Evolutionary conservation across 2,329 filamentous ascomycete species (phyloP).

Genomic region (Eurotiales sp.): DNA sequence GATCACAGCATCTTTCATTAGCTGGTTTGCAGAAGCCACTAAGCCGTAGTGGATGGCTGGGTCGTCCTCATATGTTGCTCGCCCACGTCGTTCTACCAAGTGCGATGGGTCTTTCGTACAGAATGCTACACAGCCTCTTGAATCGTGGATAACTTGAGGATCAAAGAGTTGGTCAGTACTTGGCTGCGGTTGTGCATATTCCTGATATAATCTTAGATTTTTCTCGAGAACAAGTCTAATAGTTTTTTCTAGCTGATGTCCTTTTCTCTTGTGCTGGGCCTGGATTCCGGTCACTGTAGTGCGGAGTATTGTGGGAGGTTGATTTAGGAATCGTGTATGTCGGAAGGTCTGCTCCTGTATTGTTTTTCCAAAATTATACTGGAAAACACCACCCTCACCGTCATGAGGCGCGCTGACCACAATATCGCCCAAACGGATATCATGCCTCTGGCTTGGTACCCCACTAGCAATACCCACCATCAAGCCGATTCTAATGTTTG

Average conservation of each 20-base stretch:
- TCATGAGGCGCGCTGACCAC: conserved; percentile 12
- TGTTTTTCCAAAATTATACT: conserved; percentile 21
- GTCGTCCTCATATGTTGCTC: conserved; percentile 10
- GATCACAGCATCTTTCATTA: conserved; percentile 17
- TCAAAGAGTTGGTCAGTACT: conserved; percentile 11
- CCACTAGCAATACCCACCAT: conserved; percentile 46
- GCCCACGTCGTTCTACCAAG: background rate
- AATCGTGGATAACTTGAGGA: conserved; percentile 4
- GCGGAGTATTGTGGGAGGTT: conserved; percentile 17
- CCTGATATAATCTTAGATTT: conserved; percentile 13
- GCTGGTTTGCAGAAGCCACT: conserved; percentile 18
- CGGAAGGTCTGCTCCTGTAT: conserved; percentile 17
- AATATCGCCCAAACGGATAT: conserved; percentile 31
- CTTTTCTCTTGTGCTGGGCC: conserved; percentile 11
- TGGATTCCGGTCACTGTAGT: conserved; percentile 16
- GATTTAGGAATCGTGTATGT: conserved; percentile 17
- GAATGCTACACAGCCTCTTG: background rate
- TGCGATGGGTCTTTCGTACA: conserved; percentile 1
- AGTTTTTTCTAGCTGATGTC: conserved; percentile 40
- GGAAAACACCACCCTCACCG: conserved; percentile 17
- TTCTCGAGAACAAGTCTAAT: conserved; percentile 23
- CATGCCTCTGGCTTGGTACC: conserved; percentile 21
- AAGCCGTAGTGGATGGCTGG: conserved; percentile 17
- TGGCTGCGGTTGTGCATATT: conserved; percentile 7
- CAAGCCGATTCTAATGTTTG: conserved; percentile 33